phyloP scores from a whole-genome alignment of 2,329 filamentous ascomycete species.

The Proliferodiscus dingleyae region DNA sequence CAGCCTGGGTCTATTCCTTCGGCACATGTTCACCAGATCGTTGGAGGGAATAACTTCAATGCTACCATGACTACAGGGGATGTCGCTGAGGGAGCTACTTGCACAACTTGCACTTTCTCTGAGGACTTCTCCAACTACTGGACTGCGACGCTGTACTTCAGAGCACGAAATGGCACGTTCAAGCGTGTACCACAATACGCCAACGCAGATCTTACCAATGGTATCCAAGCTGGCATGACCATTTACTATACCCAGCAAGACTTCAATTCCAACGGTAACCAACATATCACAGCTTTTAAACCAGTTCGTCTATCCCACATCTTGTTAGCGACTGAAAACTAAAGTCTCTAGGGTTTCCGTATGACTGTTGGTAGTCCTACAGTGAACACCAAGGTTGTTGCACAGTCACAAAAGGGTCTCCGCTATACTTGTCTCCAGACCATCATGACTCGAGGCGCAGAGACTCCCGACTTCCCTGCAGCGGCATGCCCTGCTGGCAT shows the following conservation, averaged over 20 bases:
- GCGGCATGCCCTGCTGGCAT: constrained; percentile 47
- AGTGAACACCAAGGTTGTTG: constrained; percentile 44
- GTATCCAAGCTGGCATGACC: constrained; percentile 33
- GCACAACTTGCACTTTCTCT: constrained; percentile 57
- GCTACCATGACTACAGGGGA: constrained; percentile 1
- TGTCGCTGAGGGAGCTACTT: constrained; percentile 34
- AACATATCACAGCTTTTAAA: constrained; percentile 45
- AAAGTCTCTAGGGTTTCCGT: constrained; percentile 52
- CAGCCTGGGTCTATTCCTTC: neutral
- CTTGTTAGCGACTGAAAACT: neutral
- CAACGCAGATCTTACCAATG: constrained; percentile 26
- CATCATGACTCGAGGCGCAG: constrained; percentile 31
- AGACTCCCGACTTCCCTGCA: constrained; percentile 47
- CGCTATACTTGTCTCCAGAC: constrained; percentile 50
- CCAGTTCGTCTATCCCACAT: constrained; percentile 32
- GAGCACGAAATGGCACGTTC: constrained; percentile 51
- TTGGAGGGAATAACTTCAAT: constrained; percentile 1
- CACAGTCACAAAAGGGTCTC: constrained; percentile 37
- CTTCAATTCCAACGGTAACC: constrained; percentile 33
- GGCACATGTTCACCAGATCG: neutral
- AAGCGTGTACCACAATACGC: constrained; percentile 32
- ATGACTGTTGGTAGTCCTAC: constrained; percentile 58
- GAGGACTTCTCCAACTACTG: constrained; percentile 62
- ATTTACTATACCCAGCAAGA: constrained; percentile 37
- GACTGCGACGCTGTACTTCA: constrained; percentile 53